These are phyloP conservation scores for Mucor lusitanicus DNA, from an alignment of 371 early-diverging fungal genomes.

Conservation along the genomic window DNA sequence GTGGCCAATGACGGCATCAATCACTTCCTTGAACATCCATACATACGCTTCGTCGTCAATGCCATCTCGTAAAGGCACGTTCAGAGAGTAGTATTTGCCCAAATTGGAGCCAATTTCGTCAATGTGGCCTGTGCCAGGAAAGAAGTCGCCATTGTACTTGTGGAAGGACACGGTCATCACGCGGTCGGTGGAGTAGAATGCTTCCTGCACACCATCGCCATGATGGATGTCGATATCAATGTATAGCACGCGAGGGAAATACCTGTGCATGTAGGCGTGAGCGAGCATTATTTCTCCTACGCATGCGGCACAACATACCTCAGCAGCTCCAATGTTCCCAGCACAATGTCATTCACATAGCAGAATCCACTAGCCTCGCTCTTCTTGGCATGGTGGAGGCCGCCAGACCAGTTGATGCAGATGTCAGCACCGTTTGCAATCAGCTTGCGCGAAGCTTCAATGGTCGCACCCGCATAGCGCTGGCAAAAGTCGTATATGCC, in stretches of 20 bases:
- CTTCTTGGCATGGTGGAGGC: slow-evolving; percentile 96
- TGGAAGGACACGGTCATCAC: slow-evolving; percentile 95
- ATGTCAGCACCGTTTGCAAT: slow-evolving; percentile 79
- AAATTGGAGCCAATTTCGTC: slow-evolving; percentile 74
- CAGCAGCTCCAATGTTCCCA: slow-evolving; percentile 87
- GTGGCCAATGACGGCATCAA: slow-evolving; percentile 76
- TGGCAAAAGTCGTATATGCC: slow-evolving; percentile 97
- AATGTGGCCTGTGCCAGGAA: slow-evolving; percentile 92
- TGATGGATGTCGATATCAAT: slow-evolving; percentile 97
- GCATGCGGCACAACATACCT: slow-evolving; percentile 42
- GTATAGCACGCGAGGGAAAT: slow-evolving; percentile 86
- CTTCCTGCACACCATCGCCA: slow-evolving; percentile 97
- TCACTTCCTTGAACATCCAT: slow-evolving; percentile 83
- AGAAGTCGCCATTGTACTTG: slow-evolving; percentile 93
- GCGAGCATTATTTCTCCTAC: slow-evolving; percentile 6
- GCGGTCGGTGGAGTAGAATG: slow-evolving; percentile 88
- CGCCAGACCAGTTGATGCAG: slow-evolving; percentile 95
- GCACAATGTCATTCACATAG: slow-evolving; percentile 95
- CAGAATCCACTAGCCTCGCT: slow-evolving; percentile 95
- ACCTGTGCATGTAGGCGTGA: slow-evolving; percentile 27
- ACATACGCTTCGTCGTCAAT: slow-evolving; percentile 88
- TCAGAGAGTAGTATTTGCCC: slow-evolving; percentile 85
- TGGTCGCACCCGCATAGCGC: slow-evolving; percentile 84
- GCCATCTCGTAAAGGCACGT: slow-evolving; percentile 91
- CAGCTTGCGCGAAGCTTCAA: slow-evolving; percentile 85